phyloP scores from a whole-genome alignment of 148 eudicot genomes.

The Rhododendron mucronatum region DNA sequence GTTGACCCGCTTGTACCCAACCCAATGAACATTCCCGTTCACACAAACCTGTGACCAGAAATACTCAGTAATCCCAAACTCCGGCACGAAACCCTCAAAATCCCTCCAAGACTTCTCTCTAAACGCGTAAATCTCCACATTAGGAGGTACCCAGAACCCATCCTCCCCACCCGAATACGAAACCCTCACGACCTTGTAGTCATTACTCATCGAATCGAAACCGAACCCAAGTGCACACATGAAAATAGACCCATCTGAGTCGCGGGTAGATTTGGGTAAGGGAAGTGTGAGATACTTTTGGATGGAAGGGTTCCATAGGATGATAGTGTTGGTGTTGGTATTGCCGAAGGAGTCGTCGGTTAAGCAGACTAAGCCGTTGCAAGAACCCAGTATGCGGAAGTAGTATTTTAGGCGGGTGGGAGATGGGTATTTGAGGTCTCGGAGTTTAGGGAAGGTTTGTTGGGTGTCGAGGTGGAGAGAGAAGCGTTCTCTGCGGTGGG shows the following conservation, averaged over 20 bases:
- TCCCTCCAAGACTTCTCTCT: background rate
- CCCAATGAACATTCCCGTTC: slow-evolving; percentile 1
- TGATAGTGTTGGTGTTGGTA: background rate
- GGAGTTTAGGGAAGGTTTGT: background rate
- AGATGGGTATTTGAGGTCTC: background rate
- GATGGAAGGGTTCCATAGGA: slow-evolving; percentile 1
- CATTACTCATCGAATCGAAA: background rate
- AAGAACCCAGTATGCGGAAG: background rate
- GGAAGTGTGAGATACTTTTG: background rate
- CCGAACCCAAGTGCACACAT: background rate
- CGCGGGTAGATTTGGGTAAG: background rate
- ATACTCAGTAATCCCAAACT: background rate
- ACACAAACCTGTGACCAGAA: background rate
- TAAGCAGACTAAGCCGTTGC: background rate
- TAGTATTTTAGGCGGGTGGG: background rate
- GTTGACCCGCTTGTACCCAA: background rate
- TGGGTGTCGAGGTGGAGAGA: background rate
- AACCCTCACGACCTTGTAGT: background rate
- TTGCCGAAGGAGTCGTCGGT: background rate
- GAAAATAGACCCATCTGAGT: background rate
- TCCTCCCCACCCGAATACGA: background rate
- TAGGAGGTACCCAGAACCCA: background rate
- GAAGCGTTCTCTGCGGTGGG: background rate
- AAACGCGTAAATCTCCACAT: background rate
- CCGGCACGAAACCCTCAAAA: background rate